Percentiles rank a stretch among this genome's conserved stretches.
Evolutionary conservation across 176 grass and related monocot species (phyloP).

Genomic region (Oryza australiensis): DNA sequence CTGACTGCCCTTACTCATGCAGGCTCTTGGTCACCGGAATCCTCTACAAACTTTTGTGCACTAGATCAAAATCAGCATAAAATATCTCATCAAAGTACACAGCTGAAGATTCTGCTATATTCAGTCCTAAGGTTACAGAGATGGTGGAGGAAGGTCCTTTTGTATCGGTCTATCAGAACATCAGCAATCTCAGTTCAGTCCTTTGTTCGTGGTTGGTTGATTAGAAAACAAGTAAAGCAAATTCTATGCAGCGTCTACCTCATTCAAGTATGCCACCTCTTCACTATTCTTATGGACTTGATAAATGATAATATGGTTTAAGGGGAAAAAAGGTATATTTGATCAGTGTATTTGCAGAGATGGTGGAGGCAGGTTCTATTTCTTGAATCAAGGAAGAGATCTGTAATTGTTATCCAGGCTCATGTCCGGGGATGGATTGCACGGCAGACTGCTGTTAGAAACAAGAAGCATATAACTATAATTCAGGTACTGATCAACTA

Average conservation of each 20-base stretch:
- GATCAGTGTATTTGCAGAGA: slow-evolving; percentile 52
- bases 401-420: slow-evolving; percentile 50
- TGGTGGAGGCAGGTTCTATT: slow-evolving; percentile 67
- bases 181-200: slow-evolving; percentile 59
- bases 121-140: slow-evolving; percentile 51
- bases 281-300: slow-evolving; percentile 7
- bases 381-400: slow-evolving; percentile 43
- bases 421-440: slow-evolving; percentile 51
- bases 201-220: slow-evolving; percentile 45
- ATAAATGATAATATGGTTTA: slow-evolving; percentile 1
- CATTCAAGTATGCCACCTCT: slow-evolving; percentile 57
- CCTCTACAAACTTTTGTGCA: slow-evolving; percentile 19
- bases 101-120: slow-evolving; percentile 51
- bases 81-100: slow-evolving; percentile 22
- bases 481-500: slow-evolving; percentile 40
- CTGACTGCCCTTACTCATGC: slow-evolving; percentile 8
- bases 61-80: slow-evolving; percentile 14
- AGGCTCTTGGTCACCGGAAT: slow-evolving; percentile 53
- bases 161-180: slow-evolving; percentile 19
- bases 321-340: not conserved
- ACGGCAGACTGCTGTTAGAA: slow-evolving; percentile 28
- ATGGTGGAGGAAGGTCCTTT: slow-evolving; percentile 59
- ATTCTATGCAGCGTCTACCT: slow-evolving; percentile 17
- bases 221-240: slow-evolving; percentile 40
- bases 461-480: slow-evolving; percentile 38